phyloP scores from a whole-genome alignment of 2,329 filamentous ascomycete species.

The Acephala macrosclerotiorum region DNA sequence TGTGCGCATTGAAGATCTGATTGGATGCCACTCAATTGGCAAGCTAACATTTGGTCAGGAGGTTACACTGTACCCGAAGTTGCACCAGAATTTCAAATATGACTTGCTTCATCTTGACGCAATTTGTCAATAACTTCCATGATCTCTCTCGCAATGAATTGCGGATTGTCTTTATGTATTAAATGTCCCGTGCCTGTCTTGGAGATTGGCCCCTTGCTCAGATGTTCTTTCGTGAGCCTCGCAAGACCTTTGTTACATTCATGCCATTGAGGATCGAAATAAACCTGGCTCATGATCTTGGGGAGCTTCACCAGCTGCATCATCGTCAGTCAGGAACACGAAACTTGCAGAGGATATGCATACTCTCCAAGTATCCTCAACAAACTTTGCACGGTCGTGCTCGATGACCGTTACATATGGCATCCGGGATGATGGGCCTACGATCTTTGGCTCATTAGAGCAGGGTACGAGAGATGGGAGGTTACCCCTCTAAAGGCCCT shows the following conservation, averaged over 20 bases:
- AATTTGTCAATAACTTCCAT: conserved; percentile 48
- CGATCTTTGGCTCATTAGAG: conserved; percentile 35
- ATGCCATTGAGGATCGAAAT: conserved; percentile 4
- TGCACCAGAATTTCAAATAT: no score
- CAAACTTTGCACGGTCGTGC: conserved; percentile 4
- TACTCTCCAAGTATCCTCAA: neutral
- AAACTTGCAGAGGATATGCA: neutral
- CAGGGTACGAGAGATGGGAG: conserved; percentile 37
- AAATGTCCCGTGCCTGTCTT: conserved; percentile 44
- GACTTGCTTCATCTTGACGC: conserved; percentile 17
- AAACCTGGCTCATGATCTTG: neutral
- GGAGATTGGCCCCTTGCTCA: conserved; percentile 37
- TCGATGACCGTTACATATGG: conserved; percentile 19
- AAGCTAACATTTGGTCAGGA: no score
- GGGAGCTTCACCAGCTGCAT: conserved; percentile 7
- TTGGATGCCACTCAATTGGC: no score
- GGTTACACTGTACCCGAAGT: no score
- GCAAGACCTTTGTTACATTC: conserved; percentile 14
- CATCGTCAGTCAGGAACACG: neutral
- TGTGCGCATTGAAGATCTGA: no score
- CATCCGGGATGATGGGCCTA: conserved; percentile 20
- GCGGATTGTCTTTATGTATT: conserved; percentile 43
- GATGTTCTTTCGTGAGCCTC: neutral
- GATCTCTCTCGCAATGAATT: conserved; percentile 42
- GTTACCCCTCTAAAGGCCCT: conserved; percentile 37